phyloP scores from a whole-genome alignment of 257 asterid genomes.

The Cordia subcordata region DNA sequence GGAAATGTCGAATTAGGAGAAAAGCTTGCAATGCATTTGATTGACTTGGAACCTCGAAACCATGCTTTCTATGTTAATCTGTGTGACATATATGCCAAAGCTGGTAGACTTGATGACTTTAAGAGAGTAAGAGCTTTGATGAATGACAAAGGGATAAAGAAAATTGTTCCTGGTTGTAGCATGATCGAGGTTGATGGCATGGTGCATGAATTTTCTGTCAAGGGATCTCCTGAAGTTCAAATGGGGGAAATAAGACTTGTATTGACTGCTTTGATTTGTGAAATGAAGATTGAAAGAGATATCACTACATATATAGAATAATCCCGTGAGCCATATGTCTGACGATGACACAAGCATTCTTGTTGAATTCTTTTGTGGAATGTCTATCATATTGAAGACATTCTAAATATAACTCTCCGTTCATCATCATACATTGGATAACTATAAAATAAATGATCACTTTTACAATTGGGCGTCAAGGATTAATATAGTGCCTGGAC shows the following conservation, averaged over 20 bases:
- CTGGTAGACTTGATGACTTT: slow-evolving; percentile 50
- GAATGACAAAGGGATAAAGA: slow-evolving; percentile 46
- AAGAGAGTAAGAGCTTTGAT: slow-evolving; percentile 49
- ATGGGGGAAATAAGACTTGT: slow-evolving; percentile 30
- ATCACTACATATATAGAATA: not conserved
- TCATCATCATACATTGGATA: no score
- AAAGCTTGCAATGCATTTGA: slow-evolving; percentile 46
- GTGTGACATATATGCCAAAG: slow-evolving; percentile 66
- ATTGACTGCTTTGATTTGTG: slow-evolving; percentile 31
- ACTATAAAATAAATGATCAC: no score
- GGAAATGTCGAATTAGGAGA: slow-evolving; percentile 59
- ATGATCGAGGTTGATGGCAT: slow-evolving; percentile 58
- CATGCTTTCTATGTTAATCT: slow-evolving; percentile 66
- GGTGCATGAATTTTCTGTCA: slow-evolving; percentile 56
- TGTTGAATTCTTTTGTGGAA: not conserved
- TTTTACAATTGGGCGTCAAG: no score
- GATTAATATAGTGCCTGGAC: no score
- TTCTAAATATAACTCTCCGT: no score
- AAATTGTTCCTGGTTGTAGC: slow-evolving; percentile 65
- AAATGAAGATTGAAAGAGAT: slow-evolving; percentile 38
- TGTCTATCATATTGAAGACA: not conserved
- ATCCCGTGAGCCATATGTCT: not conserved
- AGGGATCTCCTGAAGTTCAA: slow-evolving; percentile 45
- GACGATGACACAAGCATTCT: not conserved
- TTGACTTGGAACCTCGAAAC: slow-evolving; percentile 52